These are phyloP conservation scores for Trichoderma asperelloides DNA, from an alignment of 495 filamentous ascomycete genomes.

Conservation along the genomic window DNA sequence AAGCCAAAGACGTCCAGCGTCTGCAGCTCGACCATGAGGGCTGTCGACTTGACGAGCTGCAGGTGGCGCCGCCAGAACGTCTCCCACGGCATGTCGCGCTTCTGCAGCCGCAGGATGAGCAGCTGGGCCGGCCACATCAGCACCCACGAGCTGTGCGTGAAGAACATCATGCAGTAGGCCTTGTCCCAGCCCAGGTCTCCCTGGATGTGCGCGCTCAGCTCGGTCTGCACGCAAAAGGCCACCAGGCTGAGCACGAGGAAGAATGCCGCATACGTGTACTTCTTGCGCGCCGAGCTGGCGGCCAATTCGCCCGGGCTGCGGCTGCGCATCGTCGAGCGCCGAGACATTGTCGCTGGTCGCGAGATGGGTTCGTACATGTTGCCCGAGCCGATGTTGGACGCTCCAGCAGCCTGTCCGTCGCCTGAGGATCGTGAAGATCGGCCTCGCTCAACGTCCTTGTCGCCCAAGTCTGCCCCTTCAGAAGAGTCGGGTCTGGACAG, in stretches of 20 bases:
- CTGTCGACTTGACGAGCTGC: conserved; percentile 64
- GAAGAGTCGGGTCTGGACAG: conserved; percentile 22
- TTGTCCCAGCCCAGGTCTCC: conserved; percentile 86
- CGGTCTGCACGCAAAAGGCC: conserved; percentile 81
- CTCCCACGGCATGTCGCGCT: conserved; percentile 65
- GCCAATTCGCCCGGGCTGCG: conserved; percentile 45
- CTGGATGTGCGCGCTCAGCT: conserved; percentile 90
- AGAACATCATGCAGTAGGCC: conserved; percentile 95
- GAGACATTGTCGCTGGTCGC: conserved; percentile 30
- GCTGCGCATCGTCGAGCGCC: conserved; percentile 52
- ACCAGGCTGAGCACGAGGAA: conserved; percentile 75
- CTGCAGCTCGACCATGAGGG: conserved; percentile 73
- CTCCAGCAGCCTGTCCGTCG: conserved; percentile 28
- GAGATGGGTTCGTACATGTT: conserved; percentile 18
- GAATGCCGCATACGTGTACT: conserved; percentile 76
- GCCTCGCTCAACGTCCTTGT: conserved; percentile 32
- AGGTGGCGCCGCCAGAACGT: conserved; percentile 81
- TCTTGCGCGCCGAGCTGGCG: conserved; percentile 49
- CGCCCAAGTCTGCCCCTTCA: conserved; percentile 23
- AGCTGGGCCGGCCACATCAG: conserved; percentile 83
- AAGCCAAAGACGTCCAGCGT: conserved; percentile 42
- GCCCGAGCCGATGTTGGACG: conserved; percentile 17
- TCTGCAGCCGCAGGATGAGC: conserved; percentile 64
- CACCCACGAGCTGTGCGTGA: conserved; percentile 90
- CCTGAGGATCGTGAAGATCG: conserved; percentile 3